Evolutionary conservation across 2,329 filamentous ascomycete genomes (phyloP).

Genomic region (Tolypocladium endophyticum): DNA sequence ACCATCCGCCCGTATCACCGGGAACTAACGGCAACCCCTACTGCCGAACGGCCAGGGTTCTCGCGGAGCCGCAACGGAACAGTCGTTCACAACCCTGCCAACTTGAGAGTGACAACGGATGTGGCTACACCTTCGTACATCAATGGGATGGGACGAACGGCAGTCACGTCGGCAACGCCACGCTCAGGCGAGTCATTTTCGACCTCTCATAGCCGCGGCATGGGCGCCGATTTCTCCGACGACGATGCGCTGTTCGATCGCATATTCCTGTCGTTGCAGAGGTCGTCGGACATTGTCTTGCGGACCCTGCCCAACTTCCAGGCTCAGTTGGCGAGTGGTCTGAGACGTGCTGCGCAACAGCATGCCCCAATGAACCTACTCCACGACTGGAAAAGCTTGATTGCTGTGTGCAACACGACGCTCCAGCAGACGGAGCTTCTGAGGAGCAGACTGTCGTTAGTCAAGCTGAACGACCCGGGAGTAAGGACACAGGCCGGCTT

Average conservation of each 20-base stretch:
- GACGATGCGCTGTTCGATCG: conserved; percentile 75
- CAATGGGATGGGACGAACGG: conserved; percentile 38
- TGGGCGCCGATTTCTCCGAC: conserved; percentile 54
- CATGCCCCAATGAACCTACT: conserved; percentile 48
- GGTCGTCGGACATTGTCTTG: conserved; percentile 63
- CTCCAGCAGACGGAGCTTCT: conserved; percentile 66
- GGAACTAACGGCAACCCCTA: conserved; percentile 44
- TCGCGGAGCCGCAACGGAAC: conserved; percentile 22
- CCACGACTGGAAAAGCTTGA: conserved; percentile 58
- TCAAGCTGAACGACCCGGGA: conserved; percentile 77
- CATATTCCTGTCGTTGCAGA: conserved; percentile 67
- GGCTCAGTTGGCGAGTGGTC: conserved; percentile 52
- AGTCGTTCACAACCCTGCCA: conserved; percentile 38
- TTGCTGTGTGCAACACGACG: conserved; percentile 59
- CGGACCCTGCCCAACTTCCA: conserved; percentile 61
- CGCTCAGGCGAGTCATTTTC: conserved; percentile 74
- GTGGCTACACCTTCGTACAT: conserved; percentile 31
- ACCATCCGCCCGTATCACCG: conserved; percentile 40
- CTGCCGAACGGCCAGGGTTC: conserved; percentile 32
- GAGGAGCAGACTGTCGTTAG: conserved; percentile 60
- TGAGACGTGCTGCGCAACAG: conserved; percentile 52
- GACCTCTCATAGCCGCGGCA: conserved; percentile 35
- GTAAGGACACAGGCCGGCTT: conserved; percentile 53
- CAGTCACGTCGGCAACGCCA: conserved; percentile 55
- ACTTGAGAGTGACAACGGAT: conserved; percentile 46